phyloP scores from a whole-genome alignment of 2,329 filamentous ascomycete genomes.

The Chaetomiaceae sp. region DNA sequence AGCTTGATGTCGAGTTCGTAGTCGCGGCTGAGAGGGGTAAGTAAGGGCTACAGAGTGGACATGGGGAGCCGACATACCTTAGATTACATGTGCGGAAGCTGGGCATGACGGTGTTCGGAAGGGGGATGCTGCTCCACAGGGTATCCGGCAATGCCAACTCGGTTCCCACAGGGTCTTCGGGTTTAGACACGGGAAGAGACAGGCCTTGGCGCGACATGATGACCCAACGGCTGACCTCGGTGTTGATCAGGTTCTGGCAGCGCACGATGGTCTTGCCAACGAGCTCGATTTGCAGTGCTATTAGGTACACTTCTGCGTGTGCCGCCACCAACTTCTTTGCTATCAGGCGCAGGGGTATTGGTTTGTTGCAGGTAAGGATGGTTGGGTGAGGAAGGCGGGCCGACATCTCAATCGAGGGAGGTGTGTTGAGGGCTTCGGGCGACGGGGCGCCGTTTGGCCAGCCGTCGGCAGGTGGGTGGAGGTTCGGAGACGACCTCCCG shows the following conservation, averaged over 20 bases:
- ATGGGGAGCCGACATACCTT: constrained; percentile 32
- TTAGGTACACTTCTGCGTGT: constrained; percentile 67
- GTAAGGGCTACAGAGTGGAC: not conserved
- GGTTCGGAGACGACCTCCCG: constrained; percentile 1
- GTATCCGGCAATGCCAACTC: constrained; percentile 66
- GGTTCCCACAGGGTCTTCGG: constrained; percentile 55
- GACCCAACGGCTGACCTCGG: constrained; percentile 71
- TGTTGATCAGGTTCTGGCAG: constrained; percentile 68
- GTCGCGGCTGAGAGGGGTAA: constrained; percentile 45
- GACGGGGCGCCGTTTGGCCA: constrained; percentile 19
- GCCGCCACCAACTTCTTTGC: constrained; percentile 70
- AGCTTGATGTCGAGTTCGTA: constrained; percentile 83
- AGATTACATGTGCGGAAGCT: constrained; percentile 89
- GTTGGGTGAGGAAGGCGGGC: constrained; percentile 81
- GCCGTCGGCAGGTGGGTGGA: not conserved
- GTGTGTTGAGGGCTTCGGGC: constrained; percentile 33
- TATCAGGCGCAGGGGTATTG: constrained; percentile 74
- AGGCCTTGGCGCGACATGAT: constrained; percentile 69
- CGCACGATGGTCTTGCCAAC: constrained; percentile 75
- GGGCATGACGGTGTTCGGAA: constrained; percentile 84
- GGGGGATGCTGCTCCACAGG: constrained; percentile 65
- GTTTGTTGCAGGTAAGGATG: constrained; percentile 83
- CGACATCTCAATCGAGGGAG: constrained; percentile 69
- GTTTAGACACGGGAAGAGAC: constrained; percentile 61
- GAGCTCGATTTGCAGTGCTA: constrained; percentile 75